Evolutionary conservation across 331 rosid species (phyloP).

Genomic region (Quercus phellos): DNA sequence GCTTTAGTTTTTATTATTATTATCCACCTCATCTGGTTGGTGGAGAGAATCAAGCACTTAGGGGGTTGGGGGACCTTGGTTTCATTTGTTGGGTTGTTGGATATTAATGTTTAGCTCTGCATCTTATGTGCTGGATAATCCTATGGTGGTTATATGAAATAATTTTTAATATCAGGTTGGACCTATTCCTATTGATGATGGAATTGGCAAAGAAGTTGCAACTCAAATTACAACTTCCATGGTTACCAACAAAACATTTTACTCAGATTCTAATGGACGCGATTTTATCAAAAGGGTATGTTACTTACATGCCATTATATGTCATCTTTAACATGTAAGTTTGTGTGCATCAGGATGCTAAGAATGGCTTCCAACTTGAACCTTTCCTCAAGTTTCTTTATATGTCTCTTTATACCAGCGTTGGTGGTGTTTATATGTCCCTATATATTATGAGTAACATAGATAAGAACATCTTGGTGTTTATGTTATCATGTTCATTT

Average conservation of each 20-base stretch:
- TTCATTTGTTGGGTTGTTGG: neutral
- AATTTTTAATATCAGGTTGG: constrained; percentile 52
- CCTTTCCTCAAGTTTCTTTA: constrained; percentile 3
- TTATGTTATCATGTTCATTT: neutral
- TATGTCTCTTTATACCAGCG: neutral
- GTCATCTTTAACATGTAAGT: neutral
- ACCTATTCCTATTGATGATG: constrained; percentile 71
- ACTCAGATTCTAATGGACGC: constrained; percentile 82
- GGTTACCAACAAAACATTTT: constrained; percentile 56
- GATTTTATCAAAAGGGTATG: constrained; percentile 72
- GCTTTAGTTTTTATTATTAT: neutral
- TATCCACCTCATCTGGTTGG: too few relatives aligned
- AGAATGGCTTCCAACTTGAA: neutral
- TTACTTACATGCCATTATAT: neutral
- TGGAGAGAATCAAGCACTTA: neutral
- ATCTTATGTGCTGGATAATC: neutral
- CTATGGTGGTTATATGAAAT: neutral
- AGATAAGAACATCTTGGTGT: neutral
- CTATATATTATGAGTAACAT: neutral
- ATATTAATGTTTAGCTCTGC: neutral
- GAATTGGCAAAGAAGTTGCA: constrained; percentile 73
- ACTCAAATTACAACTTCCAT: constrained; percentile 58
- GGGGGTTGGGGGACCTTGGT: neutral
- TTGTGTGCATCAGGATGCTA: neutral
- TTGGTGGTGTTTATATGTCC: neutral